phyloP scores from a whole-genome alignment of 495 filamentous ascomycete species.

The Platismatia glauca region DNA sequence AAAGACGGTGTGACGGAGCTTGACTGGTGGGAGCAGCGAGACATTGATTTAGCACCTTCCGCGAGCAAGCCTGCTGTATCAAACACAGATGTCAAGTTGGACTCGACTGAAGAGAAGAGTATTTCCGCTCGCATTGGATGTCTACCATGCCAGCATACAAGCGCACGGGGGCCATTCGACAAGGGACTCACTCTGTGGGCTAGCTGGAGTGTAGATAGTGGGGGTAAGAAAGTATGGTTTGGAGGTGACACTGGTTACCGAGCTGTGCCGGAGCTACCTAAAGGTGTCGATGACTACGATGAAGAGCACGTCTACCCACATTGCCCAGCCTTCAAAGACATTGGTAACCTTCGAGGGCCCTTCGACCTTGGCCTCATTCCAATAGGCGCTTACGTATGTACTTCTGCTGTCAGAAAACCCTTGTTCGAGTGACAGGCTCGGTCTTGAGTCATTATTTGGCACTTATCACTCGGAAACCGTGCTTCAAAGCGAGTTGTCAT shows the following conservation, averaged over 20 bases:
- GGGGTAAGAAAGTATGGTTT: constrained; percentile 66
- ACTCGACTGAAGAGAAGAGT: constrained; percentile 21
- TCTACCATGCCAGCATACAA: constrained; percentile 80
- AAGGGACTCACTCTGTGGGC: constrained; percentile 72
- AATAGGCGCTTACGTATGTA: constrained; percentile 69
- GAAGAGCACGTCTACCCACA: constrained; percentile 56
- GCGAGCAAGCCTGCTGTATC: constrained; percentile 18
- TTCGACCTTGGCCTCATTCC: constrained; percentile 94
- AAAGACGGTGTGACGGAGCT: constrained; percentile 65
- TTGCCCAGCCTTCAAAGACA: constrained; percentile 81
- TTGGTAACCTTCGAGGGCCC: constrained; percentile 71
- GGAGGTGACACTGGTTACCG: constrained; percentile 80
- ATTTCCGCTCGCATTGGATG: constrained; percentile 74
- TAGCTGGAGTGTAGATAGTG: constrained; percentile 74
- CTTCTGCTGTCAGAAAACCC: background rate
- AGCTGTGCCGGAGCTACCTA: constrained; percentile 59
- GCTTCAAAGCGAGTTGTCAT: background rate
- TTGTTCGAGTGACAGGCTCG: background rate
- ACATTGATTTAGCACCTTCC: constrained; percentile 52
- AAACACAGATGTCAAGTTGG: constrained; percentile 14
- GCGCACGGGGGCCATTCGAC: constrained; percentile 59
- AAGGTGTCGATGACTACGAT: constrained; percentile 63
- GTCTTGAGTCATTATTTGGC: background rate
- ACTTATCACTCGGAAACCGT: background rate
- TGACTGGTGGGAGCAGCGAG: constrained; percentile 91